phyloP scores from a whole-genome alignment of 2,329 filamentous ascomycete species.

The Parafenestella ontariensis region DNA sequence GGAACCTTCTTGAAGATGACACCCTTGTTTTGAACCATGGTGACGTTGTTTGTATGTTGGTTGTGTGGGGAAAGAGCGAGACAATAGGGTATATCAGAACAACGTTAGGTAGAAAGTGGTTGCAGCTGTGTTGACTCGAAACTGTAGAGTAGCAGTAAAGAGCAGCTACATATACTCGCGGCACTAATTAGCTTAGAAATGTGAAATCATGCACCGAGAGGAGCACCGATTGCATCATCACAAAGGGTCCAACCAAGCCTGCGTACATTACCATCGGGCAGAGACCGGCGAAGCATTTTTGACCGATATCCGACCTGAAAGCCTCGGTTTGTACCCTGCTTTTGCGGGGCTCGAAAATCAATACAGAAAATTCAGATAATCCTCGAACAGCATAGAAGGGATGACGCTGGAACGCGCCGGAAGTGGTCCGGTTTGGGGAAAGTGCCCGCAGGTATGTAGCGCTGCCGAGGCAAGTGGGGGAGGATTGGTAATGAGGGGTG shows the following conservation, averaged over 20 bases:
- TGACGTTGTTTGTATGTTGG: conserved; percentile 20
- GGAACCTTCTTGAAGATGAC: conserved; percentile 77
- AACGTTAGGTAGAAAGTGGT: background rate
- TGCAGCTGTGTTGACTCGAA: conserved; percentile 1
- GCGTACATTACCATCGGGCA: conserved; percentile 7
- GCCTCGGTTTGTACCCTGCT: background rate
- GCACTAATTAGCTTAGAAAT: conserved; percentile 11
- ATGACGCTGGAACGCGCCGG: conserved; percentile 26
- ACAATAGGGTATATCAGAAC: conserved; percentile 3
- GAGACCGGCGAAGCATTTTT: conserved; percentile 14
- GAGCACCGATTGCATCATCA: conserved; percentile 23
- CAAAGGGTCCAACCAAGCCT: conserved; percentile 1
- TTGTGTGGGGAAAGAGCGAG: background rate
- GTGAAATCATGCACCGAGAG: conserved; percentile 10
- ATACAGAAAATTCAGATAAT: conserved; percentile 11
- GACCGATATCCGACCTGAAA: background rate
- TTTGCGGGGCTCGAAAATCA: background rate
- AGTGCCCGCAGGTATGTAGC: conserved; percentile 19
- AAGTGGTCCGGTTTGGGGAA: conserved; percentile 18
- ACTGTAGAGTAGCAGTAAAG: conserved; percentile 5
- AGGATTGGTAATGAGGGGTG: background rate
- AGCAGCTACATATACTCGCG: conserved; percentile 18
- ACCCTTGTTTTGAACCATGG: conserved; percentile 72
- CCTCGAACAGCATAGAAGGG: conserved; percentile 12
- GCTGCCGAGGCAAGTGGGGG: conserved; percentile 37